phyloP scores from a whole-genome alignment of 176 grass and related monocot genomes.

The Chrysopogon serrulatus region DNA sequence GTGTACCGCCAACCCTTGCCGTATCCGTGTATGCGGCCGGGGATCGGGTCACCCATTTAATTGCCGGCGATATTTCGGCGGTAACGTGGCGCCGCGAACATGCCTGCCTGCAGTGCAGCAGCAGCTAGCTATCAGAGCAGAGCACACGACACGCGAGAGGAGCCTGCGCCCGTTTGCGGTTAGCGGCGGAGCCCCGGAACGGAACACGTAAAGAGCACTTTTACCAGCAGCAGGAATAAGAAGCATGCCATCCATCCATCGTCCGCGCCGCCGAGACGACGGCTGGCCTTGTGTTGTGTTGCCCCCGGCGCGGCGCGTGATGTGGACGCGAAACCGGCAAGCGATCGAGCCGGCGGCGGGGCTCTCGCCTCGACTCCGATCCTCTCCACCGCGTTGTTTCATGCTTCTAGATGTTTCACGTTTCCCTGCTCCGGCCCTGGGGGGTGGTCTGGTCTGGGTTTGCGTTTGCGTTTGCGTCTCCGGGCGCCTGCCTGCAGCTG shows the following conservation, averaged over 20 bases:
- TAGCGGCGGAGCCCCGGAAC: neutral
- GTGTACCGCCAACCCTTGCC: neutral
- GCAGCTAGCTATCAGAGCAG: neutral
- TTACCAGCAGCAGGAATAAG: neutral
- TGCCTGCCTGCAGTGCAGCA: too few species aligned
- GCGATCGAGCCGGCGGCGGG: too few species aligned
- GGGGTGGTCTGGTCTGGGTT: too few species aligned
- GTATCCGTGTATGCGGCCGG: neutral
- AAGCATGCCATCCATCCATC: too few species aligned
- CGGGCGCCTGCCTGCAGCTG: neutral
- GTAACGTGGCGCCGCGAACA: neutral
- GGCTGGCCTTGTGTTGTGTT: too few species aligned
- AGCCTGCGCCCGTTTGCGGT: neutral
- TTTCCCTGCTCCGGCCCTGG: too few species aligned
- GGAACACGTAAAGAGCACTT: slow-evolving; percentile 11
- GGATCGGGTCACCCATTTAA: neutral
- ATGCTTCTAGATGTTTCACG: neutral
- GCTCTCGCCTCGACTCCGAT: too few species aligned
- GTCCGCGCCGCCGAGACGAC: neutral
- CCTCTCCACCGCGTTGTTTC: neutral
- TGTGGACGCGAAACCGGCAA: slow-evolving; percentile 6
- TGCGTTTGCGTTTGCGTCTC: neutral
- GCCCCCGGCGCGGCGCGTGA: neutral
- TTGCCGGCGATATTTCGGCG: neutral
- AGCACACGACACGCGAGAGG: neutral